Conservation (phyloP, 2,329 filamentous ascomycete species). For the Herpotrichia juniperi region DNA sequence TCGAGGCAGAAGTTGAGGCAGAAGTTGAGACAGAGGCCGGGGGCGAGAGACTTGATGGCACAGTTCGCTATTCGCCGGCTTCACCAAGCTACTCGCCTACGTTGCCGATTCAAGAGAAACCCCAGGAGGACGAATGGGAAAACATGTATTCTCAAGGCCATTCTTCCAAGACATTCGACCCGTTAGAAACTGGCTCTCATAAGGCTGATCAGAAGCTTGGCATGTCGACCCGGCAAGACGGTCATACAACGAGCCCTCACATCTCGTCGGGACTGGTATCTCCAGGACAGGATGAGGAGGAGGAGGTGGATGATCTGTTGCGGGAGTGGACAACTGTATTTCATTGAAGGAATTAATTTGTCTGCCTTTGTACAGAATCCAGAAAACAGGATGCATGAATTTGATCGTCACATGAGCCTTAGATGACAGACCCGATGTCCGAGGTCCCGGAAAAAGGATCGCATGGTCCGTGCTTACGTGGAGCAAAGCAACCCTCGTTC, state of each 20-base stretch:
- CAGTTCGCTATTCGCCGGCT: background rate
- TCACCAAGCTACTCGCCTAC: background rate
- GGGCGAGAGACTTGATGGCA: too few relatives aligned
- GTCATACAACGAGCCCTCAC: too few relatives aligned
- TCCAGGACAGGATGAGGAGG: background rate
- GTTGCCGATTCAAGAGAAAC: too few relatives aligned
- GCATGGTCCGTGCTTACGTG: background rate
- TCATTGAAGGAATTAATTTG: background rate
- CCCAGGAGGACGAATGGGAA: background rate
- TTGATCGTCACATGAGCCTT: too few relatives aligned
- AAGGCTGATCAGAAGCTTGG: background rate
- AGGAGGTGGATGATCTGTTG: constrained; percentile 13
- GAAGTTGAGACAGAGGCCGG: background rate
- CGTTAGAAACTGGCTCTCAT: background rate
- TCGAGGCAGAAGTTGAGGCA: background rate
- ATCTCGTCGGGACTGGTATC: too few relatives aligned
- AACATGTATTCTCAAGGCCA: background rate
- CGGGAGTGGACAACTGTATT: constrained; percentile 12
- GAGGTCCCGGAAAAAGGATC: background rate
- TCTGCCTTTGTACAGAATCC: too few relatives aligned
- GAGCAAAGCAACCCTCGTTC: background rate
- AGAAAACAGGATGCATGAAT: too few relatives aligned
- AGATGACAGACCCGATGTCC: too few relatives aligned
- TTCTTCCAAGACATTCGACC: background rate
- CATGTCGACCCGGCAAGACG: too few relatives aligned